phyloP scores from a whole-genome alignment of 1,139 yeast species.

The Yamadazyma friedrichii region DNA sequence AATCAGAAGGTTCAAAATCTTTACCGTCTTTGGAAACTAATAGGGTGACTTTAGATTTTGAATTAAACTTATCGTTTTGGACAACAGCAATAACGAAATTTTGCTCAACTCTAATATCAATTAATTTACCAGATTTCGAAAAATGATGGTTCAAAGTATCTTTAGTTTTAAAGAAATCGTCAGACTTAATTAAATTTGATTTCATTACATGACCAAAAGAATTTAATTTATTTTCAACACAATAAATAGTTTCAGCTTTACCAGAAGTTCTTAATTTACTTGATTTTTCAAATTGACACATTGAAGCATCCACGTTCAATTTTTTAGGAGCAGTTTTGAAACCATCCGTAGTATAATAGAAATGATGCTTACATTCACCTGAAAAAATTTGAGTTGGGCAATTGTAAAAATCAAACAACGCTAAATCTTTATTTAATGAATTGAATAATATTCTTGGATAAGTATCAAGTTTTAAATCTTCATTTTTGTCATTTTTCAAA shows the following conservation, averaged over 20 bases:
- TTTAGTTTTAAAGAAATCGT: constrained; percentile 53
- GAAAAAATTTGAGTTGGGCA: constrained; percentile 30
- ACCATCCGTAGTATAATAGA: constrained; percentile 54
- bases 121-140: constrained; percentile 38
- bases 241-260: constrained; percentile 46
- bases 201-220: constrained; percentile 44
- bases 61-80: constrained; percentile 46
- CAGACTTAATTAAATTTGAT: constrained; percentile 43
- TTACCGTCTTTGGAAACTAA: constrained; percentile 60
- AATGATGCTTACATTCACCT: constrained; percentile 32
- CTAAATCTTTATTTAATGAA: constrained; percentile 35
- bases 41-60: constrained; percentile 42
- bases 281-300: constrained; percentile 55
- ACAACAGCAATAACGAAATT: constrained; percentile 54
- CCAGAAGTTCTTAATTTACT: constrained; percentile 38
- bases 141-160: constrained; percentile 20
- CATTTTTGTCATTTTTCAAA: constrained; percentile 11
- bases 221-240: constrained; percentile 44
- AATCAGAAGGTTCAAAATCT: constrained; percentile 50
- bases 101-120: constrained; percentile 49
- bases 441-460: constrained; percentile 34
- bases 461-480: constrained; percentile 11
- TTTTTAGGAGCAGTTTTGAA: constrained; percentile 42
- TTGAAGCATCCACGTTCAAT: constrained; percentile 30
- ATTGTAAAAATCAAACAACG: constrained; percentile 36